phyloP scores from a whole-genome alignment of 441 rosid genomes.

The Brassica balearica region DNA sequence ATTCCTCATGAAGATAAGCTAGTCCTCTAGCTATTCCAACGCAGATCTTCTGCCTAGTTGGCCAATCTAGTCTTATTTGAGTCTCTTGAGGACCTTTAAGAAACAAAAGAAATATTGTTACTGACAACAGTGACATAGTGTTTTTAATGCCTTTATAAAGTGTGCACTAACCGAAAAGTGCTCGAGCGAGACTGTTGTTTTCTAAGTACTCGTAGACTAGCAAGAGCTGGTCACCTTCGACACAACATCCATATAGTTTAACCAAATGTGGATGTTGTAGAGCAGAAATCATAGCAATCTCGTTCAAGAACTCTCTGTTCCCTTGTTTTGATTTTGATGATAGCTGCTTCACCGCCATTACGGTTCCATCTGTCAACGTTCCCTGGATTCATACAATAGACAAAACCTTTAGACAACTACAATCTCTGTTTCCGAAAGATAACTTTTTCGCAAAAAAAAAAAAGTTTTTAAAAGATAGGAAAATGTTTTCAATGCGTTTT shows the following conservation, averaged over 20 bases:
- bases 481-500: too few species aligned
- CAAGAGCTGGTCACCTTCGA: constrained; percentile 82
- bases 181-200: constrained; percentile 80
- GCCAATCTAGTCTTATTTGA: constrained; percentile 6
- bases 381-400: constrained; percentile 50
- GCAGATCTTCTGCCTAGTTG: neutral
- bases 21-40: neutral
- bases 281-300: constrained; percentile 84
- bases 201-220: constrained; percentile 79
- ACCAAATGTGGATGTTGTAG: constrained; percentile 91
- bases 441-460: too few species aligned
- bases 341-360: constrained; percentile 79
- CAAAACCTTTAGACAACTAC: neutral
- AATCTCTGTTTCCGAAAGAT: too few species aligned
- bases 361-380: constrained; percentile 59
- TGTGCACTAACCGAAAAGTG: constrained; percentile 69
- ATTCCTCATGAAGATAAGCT: neutral
- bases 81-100: constrained; percentile 41
- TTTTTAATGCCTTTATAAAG: neutral
- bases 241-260: constrained; percentile 74
- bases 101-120: neutral
- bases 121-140: neutral
- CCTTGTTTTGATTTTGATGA: constrained; percentile 88
- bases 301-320: constrained; percentile 78
- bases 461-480: too few species aligned